Percentiles rank a stretch among this genome's conserved stretches.
These are phyloP conservation scores for Torulaspora quercuum DNA, from an alignment of 805 yeast species.

Conservation along the genomic window DNA sequence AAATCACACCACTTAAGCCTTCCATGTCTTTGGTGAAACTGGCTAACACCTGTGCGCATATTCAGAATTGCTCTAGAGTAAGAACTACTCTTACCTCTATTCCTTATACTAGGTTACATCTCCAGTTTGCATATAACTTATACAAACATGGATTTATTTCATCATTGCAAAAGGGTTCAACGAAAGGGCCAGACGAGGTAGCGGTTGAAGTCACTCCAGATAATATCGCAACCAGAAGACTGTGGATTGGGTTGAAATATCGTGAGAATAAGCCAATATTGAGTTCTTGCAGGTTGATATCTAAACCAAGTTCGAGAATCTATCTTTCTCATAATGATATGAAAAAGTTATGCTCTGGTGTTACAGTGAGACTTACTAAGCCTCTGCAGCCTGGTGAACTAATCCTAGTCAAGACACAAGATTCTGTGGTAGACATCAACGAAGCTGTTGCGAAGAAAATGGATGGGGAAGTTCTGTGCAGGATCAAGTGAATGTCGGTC, in stretches of 20 bases:
- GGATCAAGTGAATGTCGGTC: constrained; percentile 47
- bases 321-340: constrained; percentile 61
- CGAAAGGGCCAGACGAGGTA: constrained; percentile 73
- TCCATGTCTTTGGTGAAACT: constrained; percentile 80
- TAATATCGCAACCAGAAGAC: constrained; percentile 76
- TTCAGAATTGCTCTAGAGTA: constrained; percentile 82
- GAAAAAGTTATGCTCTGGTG: constrained; percentile 70
- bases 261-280: constrained; percentile 76
- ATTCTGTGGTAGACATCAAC: constrained; percentile 66
- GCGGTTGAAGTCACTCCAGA: constrained; percentile 81
- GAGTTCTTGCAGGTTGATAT: constrained; percentile 63
- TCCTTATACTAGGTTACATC: constrained; percentile 78
- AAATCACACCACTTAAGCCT: constrained; percentile 2
- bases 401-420: constrained; percentile 58
- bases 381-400: constrained; percentile 90
- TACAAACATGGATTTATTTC: constrained; percentile 89
- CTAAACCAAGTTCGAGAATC: constrained; percentile 81
- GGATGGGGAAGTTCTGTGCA: constrained; percentile 75
- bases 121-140: constrained; percentile 77
- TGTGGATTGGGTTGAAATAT: constrained; percentile 92
- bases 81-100: constrained; percentile 70
- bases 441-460: constrained; percentile 77
- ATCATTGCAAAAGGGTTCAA: constrained; percentile 79
- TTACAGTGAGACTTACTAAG: constrained; percentile 65
- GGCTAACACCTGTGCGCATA: constrained; percentile 80